A percentile compares a stretch with the other conserved stretches of the same genome.
Evolutionary conservation across 495 filamentous ascomycete species (phyloP).

Genomic region (Cladorrhinum samala): DNA sequence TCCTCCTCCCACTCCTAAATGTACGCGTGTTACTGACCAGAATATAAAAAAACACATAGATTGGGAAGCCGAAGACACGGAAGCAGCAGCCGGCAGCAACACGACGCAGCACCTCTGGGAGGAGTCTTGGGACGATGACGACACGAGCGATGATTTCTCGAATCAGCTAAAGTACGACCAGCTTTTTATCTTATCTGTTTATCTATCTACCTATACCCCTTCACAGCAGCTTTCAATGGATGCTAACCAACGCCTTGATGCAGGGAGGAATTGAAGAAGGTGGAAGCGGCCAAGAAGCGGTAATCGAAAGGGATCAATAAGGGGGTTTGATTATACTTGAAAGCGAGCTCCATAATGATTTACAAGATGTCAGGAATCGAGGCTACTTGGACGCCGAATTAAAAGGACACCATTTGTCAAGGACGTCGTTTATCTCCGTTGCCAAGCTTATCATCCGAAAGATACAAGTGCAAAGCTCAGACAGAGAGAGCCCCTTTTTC

Average conservation of each 20-base stretch:
- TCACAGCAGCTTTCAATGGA: no score
- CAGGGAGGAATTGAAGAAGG: constrained; percentile 95
- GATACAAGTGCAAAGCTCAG: no score
- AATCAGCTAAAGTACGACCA: constrained; percentile 80
- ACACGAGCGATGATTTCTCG: constrained; percentile 93
- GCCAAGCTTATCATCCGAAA: no score
- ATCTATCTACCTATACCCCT: no score
- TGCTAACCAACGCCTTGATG: constrained; percentile 18
- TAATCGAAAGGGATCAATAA: no score
- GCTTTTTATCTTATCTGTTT: background rate
- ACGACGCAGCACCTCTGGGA: constrained; percentile 85
- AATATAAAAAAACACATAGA: constrained; percentile 55
- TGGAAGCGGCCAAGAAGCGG: constrained; percentile 61
- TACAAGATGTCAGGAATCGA: no score
- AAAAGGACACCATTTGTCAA: no score
- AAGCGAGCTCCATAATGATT: no score
- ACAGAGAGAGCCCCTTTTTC: no score
- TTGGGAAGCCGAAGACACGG: constrained; percentile 81
- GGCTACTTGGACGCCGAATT: no score
- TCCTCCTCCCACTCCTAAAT: background rate
- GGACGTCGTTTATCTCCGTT: no score
- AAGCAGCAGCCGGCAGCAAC: constrained; percentile 52
- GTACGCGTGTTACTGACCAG: background rate
- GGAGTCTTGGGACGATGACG: constrained; percentile 99
- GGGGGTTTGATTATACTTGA: no score